Conservation (phyloP, 2,329 filamentous ascomycete species). For the Daldinia sp. region DNA sequence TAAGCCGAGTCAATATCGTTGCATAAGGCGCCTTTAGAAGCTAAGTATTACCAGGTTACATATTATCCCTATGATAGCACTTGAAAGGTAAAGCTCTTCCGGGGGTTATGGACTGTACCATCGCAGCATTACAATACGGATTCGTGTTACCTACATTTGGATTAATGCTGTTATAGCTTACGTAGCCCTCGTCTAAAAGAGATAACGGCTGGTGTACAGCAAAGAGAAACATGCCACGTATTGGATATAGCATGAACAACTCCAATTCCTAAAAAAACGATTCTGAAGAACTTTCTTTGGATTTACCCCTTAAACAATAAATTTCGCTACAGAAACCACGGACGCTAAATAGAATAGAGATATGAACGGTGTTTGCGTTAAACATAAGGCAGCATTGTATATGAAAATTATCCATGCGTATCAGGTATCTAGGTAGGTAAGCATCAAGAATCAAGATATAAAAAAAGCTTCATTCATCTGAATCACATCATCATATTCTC, state of each 20-base stretch:
- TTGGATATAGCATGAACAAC: neutral
- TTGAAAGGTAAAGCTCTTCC: too few relatives aligned
- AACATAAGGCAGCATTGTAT: neutral
- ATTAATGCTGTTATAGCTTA: too few relatives aligned
- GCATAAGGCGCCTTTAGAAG: too few relatives aligned
- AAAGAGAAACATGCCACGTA: neutral
- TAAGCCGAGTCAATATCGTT: too few relatives aligned
- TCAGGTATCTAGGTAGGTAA: neutral
- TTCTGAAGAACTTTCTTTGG: too few relatives aligned
- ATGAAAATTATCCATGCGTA: neutral
- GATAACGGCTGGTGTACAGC: neutral
- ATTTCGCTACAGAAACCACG: neutral
- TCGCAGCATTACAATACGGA: too few relatives aligned
- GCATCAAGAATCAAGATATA: neutral
- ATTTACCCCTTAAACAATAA: neutral
- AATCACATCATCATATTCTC: neutral
- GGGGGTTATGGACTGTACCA: too few relatives aligned
- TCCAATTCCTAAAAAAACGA: too few relatives aligned
- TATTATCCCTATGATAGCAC: too few relatives aligned
- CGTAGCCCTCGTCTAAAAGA: too few relatives aligned
- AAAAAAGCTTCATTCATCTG: neutral
- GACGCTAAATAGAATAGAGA: neutral
- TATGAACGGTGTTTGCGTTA: neutral
- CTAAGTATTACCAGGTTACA: too few relatives aligned
- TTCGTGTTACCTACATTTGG: too few relatives aligned